Conservation (phyloP, 139 green algal genomes). For the Chlamydomonas sphaeroides region DNA sequence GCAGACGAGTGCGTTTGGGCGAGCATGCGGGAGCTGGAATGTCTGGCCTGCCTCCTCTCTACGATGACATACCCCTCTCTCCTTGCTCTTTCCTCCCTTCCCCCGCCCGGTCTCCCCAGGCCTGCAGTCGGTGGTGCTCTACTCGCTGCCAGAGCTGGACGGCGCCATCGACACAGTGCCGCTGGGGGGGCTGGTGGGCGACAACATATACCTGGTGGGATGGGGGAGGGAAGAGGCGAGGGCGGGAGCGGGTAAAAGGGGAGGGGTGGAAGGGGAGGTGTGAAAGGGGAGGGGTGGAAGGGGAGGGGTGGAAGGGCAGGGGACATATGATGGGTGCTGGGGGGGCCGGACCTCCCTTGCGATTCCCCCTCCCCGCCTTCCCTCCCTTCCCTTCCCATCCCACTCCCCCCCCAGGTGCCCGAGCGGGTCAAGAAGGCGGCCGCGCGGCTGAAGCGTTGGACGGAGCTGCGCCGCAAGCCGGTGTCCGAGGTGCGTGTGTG, state of each 20-base stretch:
- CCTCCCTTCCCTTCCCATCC: no score
- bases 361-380: no score
- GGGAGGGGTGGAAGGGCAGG: no score
- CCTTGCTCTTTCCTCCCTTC: not conserved
- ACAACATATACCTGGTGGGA: constrained; percentile 92
- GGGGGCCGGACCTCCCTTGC: no score
- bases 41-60: not conserved
- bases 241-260: no score
- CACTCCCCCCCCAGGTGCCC: constrained; percentile 20
- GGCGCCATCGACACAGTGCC: constrained; percentile 96
- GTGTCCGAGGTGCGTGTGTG: constrained; percentile 55
- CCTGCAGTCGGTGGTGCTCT: constrained; percentile 96
- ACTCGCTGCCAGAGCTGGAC: constrained; percentile 96
- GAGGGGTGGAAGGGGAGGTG: not conserved
- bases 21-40: no score
- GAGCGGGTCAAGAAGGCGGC: constrained; percentile 85
- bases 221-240: no score
- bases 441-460: constrained; percentile 81
- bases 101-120: no score
- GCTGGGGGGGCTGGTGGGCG: constrained; percentile 87
- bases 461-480: constrained; percentile 51
- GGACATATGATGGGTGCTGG: no score
- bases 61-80: not conserved
- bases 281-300: no score
- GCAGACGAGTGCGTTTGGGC: no score